Base-by-base conservation (phyloP, 371 early-diverging fungal genomes). In the Cokeromyces recurvatus region DNA sequence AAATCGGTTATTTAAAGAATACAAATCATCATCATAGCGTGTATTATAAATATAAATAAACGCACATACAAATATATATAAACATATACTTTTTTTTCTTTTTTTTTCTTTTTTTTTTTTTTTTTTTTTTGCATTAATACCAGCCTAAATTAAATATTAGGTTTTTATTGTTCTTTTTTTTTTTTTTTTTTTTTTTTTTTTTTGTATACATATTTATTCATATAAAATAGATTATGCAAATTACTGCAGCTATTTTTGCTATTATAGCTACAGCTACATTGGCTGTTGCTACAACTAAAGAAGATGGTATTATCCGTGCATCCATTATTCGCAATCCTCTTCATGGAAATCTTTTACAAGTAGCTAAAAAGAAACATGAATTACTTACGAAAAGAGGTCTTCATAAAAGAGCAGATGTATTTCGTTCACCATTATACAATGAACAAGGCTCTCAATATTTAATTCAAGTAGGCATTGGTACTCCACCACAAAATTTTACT, bases 381-480 rank as follows among this genome's bases (percentile, higher is more conserved):
- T n/a, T 34, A 12, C 17, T 57, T 2, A 22, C 24, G 35, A 42
- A 32, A 43, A 46, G 51, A 24, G 36, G 16, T 10, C 8, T 54
- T 2, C 15, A 40, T 11, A 59, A 52, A 16, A 27, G 59, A 45
- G 58, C 4, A 4, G 14, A 44, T 15, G 32, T 43, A 10, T 37
- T 29, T 36, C 35, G 32, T 20, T 35, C 64, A n/a, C 36, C 66
- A 1, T 52, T 66, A 1, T 66, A 62, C 39, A 71, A 71, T 31
- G 68, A 67, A 32, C 51, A 53, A 52, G 71, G 71, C 2, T 62
- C 71, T 2, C 63, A 67, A 32, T 71, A 71, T 27, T 48, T 71
- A 10, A 46, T 71, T 19, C 44, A 67, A 15, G 52, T 73, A 10
- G 54, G 54, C 32, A 53, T 73, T 15, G 74, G 74, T 19, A 57